These are phyloP conservation scores for Mucor saturninus DNA, from an alignment of 371 early-diverging fungal genomes.

Conservation along the genomic window DNA sequence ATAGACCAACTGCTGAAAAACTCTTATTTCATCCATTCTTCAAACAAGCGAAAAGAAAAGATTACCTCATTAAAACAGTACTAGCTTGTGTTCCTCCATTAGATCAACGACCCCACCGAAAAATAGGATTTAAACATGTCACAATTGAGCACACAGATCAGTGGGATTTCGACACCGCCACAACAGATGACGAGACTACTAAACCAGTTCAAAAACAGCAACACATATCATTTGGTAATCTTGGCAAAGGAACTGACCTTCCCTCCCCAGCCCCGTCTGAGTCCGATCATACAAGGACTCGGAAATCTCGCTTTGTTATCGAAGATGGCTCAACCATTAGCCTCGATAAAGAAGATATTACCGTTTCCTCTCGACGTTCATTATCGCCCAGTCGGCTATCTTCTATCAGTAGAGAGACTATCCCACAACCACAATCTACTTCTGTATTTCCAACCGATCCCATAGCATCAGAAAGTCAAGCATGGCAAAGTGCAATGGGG, in stretches of 20 bases:
- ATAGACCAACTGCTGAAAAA: constrained; percentile 78
- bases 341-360: background rate
- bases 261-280: background rate
- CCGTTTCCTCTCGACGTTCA: background rate
- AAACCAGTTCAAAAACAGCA: constrained; percentile 26
- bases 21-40: constrained; percentile 80
- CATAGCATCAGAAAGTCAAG: background rate
- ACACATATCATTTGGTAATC: constrained; percentile 51
- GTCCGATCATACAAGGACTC: background rate
- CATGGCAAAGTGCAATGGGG: constrained; percentile 5
- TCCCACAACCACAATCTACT: too few relatives aligned
- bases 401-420: background rate
- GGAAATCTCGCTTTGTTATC: constrained; percentile 29
- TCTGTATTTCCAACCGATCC: too few relatives aligned
- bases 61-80: constrained; percentile 64
- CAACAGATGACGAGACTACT: constrained; percentile 5
- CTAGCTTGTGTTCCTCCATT: constrained; percentile 72
- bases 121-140: constrained; percentile 40
- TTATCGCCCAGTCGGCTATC: constrained; percentile 1
- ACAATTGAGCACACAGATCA: constrained; percentile 36
- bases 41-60: constrained; percentile 76
- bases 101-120: constrained; percentile 60
- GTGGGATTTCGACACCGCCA: constrained; percentile 47
- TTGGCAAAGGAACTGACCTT: background rate
- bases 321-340: background rate